Conservation (phyloP, 768 basidiomycete species). For the Candolleomyces efflorescens region DNA sequence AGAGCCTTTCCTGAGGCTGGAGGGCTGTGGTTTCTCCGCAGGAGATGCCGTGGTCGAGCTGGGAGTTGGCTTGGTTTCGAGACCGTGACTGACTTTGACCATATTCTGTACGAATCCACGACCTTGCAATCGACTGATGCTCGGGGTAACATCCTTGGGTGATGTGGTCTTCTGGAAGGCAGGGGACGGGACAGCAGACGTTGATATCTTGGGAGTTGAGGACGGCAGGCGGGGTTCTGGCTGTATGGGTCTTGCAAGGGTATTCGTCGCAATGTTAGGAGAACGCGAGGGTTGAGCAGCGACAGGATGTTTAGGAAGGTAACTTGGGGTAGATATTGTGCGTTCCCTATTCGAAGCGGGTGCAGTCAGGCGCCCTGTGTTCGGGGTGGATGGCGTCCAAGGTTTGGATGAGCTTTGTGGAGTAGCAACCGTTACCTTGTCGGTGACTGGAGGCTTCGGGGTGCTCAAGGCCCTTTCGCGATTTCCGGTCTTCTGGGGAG, state of each 20-base stretch:
- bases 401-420: neutral
- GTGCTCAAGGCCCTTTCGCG: constrained; percentile 53
- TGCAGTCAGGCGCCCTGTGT: constrained; percentile 5
- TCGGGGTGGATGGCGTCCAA: neutral
- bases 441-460: constrained; percentile 22
- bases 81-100: constrained; percentile 62
- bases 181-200: constrained; percentile 44
- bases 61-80: constrained; percentile 30
- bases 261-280: constrained; percentile 32
- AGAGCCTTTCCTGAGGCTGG: constrained; percentile 38
- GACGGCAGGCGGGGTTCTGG: constrained; percentile 45
- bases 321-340: constrained; percentile 14
- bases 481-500: constrained; percentile 34
- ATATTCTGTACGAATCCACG: constrained; percentile 84
- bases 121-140: constrained; percentile 77
- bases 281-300: constrained; percentile 22
- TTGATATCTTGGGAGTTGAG: constrained; percentile 37
- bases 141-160: constrained; percentile 74
- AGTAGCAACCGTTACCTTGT: neutral
- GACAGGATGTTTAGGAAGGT: constrained; percentile 15
- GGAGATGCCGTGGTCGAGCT: constrained; percentile 29
- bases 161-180: constrained; percentile 54
- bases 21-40: constrained; percentile 28
- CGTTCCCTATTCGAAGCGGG: constrained; percentile 13
- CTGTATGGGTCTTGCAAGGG: constrained; percentile 50